Base-by-base conservation (phyloP, 2,329 filamentous ascomycete genomes). In the Cadophora gregata region DNA sequence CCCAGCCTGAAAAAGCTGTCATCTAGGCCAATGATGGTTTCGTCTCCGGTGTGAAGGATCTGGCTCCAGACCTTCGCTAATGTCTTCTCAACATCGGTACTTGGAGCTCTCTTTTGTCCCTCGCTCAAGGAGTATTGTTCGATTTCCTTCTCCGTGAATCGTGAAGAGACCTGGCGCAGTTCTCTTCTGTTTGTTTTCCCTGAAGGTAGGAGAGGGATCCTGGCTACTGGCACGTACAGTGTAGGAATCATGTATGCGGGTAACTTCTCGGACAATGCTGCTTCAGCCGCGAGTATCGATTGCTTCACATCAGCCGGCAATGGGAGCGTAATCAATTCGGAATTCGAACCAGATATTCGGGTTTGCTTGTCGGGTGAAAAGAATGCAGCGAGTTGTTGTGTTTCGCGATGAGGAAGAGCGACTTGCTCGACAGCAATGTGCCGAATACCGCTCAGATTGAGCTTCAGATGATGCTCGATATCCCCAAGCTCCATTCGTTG, bases 401-500 rank as follows among this genome's bases (percentile, higher is more conserved):
- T 48, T 14, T 64, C 36, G 21, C 42, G 38, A 36, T 29, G 29
- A 14, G 29, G 25, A 8, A 50, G 33, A 24, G 12, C 4, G 24
- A 31, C 45, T 29, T 38, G 31, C 29, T 59, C 33, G 42, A 59
- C 38, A 27, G 31, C 27, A 29, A 51, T 12, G 38, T 60, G 25
- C 10, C 38, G 31, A 27, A 64, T 38, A 14, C 24, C 24, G 3
- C 29, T 3, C 7, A 59, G 12, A 7, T 29, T 59, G 14, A 24
- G 10, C 24, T 48, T 25, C 5, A 72, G 33, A 60, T 73, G 67
- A 59, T 67, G 58, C 82, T 74, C 71, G 27, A 90, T 88, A 74
- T 90, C 88, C 21, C 84, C 85, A 67, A 89, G 85, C 71, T 90
- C 88, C 4, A 90, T 80, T 53, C 88, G 79, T 72, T 90, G 88